phyloP scores from a whole-genome alignment of 2,329 filamentous ascomycete genomes.

The Fusarium sp. region DNA sequence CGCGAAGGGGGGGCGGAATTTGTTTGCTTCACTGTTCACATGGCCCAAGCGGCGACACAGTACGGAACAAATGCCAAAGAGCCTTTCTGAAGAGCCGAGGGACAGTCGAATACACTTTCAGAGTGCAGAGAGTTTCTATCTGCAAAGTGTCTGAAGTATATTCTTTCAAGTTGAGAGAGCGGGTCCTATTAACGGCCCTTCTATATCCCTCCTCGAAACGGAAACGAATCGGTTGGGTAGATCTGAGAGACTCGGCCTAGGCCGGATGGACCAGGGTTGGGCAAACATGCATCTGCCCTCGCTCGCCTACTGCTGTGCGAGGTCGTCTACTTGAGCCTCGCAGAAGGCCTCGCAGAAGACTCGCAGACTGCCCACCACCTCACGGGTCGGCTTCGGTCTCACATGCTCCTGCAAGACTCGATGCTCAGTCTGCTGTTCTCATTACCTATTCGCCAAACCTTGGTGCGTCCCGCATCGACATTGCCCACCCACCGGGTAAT shows the following conservation, averaged over 20 bases:
- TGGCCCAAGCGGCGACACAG: slow-evolving; percentile 22
- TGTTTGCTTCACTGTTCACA: slow-evolving; percentile 28
- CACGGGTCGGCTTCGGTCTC: slow-evolving; percentile 20
- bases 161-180: not conserved
- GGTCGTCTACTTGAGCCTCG: slow-evolving; percentile 21
- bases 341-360: slow-evolving; percentile 4
- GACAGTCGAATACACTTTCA: slow-evolving; percentile 10
- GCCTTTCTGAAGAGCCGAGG: slow-evolving; percentile 7
- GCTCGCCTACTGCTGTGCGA: slow-evolving; percentile 12
- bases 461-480: slow-evolving; percentile 4
- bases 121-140: slow-evolving; percentile 2
- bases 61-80: slow-evolving; percentile 14
- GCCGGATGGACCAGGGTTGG: slow-evolving; percentile 21
- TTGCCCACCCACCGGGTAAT: slow-evolving; percentile 12
- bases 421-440: not conserved
- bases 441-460: slow-evolving; percentile 1
- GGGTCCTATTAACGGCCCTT: slow-evolving; percentile 10
- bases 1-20: slow-evolving; percentile 19
- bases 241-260: slow-evolving; percentile 26
- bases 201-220: slow-evolving; percentile 15
- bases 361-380: slow-evolving; percentile 19
- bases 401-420: slow-evolving; percentile 11
- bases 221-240: slow-evolving; percentile 32
- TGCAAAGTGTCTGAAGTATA: slow-evolving; percentile 2
- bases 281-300: slow-evolving; percentile 11